These are phyloP conservation scores for Apostasia shenzhenica DNA, from an alignment of 106 monocot species.

Conservation along the genomic window DNA sequence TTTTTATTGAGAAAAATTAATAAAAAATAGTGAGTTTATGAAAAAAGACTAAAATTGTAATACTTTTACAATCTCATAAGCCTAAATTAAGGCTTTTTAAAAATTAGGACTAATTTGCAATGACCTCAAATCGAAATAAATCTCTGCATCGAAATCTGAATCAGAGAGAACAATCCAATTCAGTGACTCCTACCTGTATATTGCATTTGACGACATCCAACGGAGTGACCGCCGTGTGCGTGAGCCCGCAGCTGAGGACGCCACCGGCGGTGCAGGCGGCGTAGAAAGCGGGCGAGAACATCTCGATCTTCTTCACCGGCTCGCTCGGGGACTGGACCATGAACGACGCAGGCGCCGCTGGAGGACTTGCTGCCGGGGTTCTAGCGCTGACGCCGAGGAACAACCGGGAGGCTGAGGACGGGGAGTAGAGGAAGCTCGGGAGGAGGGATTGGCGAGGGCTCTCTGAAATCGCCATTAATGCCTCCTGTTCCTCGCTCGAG, in stretches of 20 bases:
- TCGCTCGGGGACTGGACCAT: conserved; percentile 31
- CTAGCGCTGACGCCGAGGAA: conserved; percentile 1
- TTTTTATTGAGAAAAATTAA: no score
- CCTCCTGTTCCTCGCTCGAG: neutral
- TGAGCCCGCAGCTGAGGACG: conserved; percentile 53
- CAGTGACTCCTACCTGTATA: conserved; percentile 38
- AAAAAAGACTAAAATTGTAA: no score
- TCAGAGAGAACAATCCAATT: no score
- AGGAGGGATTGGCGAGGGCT: conserved; percentile 20
- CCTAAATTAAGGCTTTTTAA: no score
- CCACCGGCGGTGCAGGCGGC: conserved; percentile 50
- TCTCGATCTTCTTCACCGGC: conserved; percentile 50
- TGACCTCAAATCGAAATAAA: no score
- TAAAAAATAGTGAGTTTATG: no score
- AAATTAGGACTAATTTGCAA: no score
- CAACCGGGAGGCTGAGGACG: conserved; percentile 11
- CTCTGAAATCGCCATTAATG: conserved; percentile 7
- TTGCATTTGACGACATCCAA: conserved; percentile 73
- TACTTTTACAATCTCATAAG: no score
- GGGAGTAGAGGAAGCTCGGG: conserved; percentile 49
- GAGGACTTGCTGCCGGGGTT: neutral
- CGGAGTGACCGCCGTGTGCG: conserved; percentile 53
- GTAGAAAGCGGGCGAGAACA: conserved; percentile 52
- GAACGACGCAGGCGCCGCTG: conserved; percentile 6
- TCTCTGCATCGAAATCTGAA: no score